Evolutionary conservation across 208 protist species (phyloP).

Genomic region (Porcisia hertigi): DNA sequence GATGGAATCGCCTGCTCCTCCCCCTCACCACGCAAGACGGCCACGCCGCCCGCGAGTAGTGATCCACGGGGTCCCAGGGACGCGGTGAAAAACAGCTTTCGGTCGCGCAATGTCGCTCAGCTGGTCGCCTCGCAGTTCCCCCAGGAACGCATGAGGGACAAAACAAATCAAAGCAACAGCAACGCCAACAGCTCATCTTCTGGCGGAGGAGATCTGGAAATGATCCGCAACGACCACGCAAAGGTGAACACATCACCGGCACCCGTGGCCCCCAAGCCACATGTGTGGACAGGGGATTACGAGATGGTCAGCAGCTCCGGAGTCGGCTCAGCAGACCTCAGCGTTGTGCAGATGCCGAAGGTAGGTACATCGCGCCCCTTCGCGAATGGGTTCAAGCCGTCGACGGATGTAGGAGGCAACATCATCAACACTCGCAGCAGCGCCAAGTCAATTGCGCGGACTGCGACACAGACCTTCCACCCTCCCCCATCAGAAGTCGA

Average conservation of each 20-base stretch:
- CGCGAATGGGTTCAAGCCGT: not conserved
- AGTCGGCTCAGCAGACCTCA: not conserved
- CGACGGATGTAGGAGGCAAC: not conserved
- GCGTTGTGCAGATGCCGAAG: constrained; percentile 20
- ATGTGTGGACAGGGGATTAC: constrained; percentile 26
- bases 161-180: constrained; percentile 1
- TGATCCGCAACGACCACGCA: not conserved
- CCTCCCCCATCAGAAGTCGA: constrained; percentile 1
- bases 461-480: constrained; percentile 6
- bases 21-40: not conserved
- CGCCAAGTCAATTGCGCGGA: not conserved
- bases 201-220: not conserved
- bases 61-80: not conserved
- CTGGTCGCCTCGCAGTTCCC: constrained; percentile 27
- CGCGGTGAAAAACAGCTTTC: not conserved
- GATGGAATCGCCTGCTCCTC: not conserved
- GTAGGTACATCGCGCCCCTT: constrained; percentile 5
- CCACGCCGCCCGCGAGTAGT: not conserved
- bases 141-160: constrained; percentile 14
- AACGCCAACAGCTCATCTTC: constrained; percentile 11
- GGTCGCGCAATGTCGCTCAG: not conserved
- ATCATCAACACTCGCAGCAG: not conserved
- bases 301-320: constrained; percentile 13
- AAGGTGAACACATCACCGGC: constrained; percentile 20
- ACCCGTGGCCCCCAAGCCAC: constrained; percentile 6